These are phyloP conservation scores for Blastobotrys ciferrii DNA, from an alignment of 1,139 yeast species.

Conservation along the genomic window DNA sequence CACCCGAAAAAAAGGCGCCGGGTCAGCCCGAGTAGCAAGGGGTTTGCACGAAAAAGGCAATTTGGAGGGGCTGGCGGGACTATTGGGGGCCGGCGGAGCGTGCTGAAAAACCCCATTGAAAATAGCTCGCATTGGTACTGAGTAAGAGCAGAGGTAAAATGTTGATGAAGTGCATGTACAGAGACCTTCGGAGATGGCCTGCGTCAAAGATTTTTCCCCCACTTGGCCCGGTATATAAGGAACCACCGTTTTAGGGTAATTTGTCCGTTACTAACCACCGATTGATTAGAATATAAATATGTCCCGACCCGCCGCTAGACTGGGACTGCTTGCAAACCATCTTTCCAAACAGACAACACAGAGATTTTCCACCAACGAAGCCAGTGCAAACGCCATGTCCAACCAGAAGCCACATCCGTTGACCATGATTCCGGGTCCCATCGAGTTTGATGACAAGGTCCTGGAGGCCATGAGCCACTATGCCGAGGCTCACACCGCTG, in stretches of 20 bases:
- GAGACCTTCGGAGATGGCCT: conserved; percentile 5
- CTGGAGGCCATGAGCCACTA: conserved; percentile 81
- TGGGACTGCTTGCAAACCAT: conserved; percentile 16
- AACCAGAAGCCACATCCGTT: conserved; percentile 24
- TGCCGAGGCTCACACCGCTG: conserved; percentile 88
- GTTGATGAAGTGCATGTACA: not conserved
- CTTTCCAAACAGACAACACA: conserved; percentile 8
- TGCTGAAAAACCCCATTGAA: not conserved
- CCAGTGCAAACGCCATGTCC: conserved; percentile 16
- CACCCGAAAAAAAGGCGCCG: conserved; percentile 1
- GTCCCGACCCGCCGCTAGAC: conserved; percentile 16
- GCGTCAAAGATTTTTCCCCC: conserved; percentile 3
- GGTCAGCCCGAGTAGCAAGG: conserved; percentile 6
- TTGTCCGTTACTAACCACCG: not conserved
- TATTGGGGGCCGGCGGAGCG: not conserved
- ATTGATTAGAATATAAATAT: conserved; percentile 6
- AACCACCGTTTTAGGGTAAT: not conserved
- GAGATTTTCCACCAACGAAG: not conserved
- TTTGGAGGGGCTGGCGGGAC: not conserved
- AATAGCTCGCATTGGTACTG: not conserved
- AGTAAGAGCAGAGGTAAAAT: not conserved
- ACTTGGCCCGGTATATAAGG: conserved; percentile 4
- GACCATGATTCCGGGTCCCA: conserved; percentile 90
- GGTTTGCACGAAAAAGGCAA: conserved; percentile 7
- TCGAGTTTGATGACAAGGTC: conserved; percentile 81